A percentile compares a stretch with the other conserved stretches of the same genome.
Conservation (phyloP, 1,284 basidiomycete species). For the Rhodotorula sp. region DNA sequence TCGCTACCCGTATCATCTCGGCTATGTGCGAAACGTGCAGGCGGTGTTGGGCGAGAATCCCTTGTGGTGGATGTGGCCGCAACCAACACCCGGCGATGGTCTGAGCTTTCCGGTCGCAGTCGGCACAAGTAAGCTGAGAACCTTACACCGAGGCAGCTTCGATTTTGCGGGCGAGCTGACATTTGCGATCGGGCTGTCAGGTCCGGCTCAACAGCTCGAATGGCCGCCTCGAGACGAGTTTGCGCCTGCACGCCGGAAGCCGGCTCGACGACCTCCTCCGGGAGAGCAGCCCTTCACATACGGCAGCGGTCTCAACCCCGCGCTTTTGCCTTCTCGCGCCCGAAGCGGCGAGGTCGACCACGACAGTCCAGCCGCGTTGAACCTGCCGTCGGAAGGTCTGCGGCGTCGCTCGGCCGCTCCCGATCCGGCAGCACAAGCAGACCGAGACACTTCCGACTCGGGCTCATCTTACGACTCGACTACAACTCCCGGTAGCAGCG, state of each 20-base stretch:
- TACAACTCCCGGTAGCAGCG: not conserved
- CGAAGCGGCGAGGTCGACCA: not conserved
- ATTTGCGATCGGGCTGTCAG: slow-evolving; percentile 41
- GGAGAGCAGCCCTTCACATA: slow-evolving; percentile 74
- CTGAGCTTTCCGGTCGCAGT: slow-evolving; percentile 69
- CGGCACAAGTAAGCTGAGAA: slow-evolving; percentile 71
- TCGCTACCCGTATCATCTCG: slow-evolving; percentile 88
- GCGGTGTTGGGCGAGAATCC: slow-evolving; percentile 73
- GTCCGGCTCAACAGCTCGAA: slow-evolving; percentile 50
- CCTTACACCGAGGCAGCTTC: slow-evolving; percentile 5
- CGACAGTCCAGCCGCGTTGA: not conserved
- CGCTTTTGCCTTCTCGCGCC: not conserved
- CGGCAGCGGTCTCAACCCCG: slow-evolving; percentile 57
- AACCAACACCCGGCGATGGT: slow-evolving; percentile 64
- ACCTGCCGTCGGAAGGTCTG: too few species aligned
- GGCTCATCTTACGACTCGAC: slow-evolving; percentile 4
- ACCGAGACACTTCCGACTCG: not conserved
- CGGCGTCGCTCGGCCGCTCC: too few species aligned
- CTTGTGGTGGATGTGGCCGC: slow-evolving; percentile 77
- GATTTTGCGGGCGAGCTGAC: slow-evolving; percentile 16
- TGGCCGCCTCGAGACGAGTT: slow-evolving; percentile 58
- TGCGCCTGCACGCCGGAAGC: slow-evolving; percentile 40
- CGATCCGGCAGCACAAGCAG: too few species aligned
- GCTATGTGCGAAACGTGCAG: slow-evolving; percentile 66
- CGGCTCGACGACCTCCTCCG: slow-evolving; percentile 23